Conservation (phyloP, 2,329 filamentous ascomycete species). For the Diplodia mutila region DNA sequence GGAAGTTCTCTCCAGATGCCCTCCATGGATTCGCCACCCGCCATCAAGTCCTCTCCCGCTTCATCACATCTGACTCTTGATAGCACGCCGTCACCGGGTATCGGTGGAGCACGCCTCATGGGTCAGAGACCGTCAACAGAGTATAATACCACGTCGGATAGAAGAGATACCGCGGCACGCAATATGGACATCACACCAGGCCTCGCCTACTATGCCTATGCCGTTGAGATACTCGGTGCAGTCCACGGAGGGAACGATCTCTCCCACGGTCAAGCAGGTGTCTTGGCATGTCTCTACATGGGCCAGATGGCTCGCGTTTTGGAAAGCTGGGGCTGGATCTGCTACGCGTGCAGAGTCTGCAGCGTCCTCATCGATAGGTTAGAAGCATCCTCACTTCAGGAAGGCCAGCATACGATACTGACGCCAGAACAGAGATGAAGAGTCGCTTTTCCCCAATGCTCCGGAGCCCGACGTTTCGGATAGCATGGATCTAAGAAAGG, state of each 20-base stretch:
- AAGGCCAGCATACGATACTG: neutral
- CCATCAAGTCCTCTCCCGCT: slow-evolving; percentile 43
- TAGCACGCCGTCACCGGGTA: slow-evolving; percentile 29
- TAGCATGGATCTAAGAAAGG: slow-evolving; percentile 21
- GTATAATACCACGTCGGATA: neutral
- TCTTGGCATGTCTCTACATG: slow-evolving; percentile 85
- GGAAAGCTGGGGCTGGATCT: slow-evolving; percentile 78
- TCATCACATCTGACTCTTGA: slow-evolving; percentile 44
- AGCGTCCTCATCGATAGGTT: slow-evolving; percentile 77
- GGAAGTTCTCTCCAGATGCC: slow-evolving; percentile 21
- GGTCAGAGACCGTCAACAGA: slow-evolving; percentile 45
- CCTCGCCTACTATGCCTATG: slow-evolving; percentile 84
- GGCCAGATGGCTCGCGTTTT: slow-evolving; percentile 85
- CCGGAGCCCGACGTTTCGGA: slow-evolving; percentile 3
- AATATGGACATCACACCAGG: slow-evolving; percentile 89
- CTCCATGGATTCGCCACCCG: slow-evolving; percentile 33
- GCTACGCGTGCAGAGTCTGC: slow-evolving; percentile 61
- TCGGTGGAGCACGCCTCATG: slow-evolving; percentile 28
- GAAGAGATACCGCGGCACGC: slow-evolving; percentile 37
- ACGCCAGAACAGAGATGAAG: slow-evolving; percentile 14
- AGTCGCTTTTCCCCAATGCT: slow-evolving; percentile 2
- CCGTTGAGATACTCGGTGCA: slow-evolving; percentile 82
- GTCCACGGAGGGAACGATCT: slow-evolving; percentile 78
- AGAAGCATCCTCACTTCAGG: slow-evolving; percentile 28
- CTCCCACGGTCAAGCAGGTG: slow-evolving; percentile 80